phyloP scores from a whole-genome alignment of 129 eudicot genomes.

The Flaveria sonorensis region DNA sequence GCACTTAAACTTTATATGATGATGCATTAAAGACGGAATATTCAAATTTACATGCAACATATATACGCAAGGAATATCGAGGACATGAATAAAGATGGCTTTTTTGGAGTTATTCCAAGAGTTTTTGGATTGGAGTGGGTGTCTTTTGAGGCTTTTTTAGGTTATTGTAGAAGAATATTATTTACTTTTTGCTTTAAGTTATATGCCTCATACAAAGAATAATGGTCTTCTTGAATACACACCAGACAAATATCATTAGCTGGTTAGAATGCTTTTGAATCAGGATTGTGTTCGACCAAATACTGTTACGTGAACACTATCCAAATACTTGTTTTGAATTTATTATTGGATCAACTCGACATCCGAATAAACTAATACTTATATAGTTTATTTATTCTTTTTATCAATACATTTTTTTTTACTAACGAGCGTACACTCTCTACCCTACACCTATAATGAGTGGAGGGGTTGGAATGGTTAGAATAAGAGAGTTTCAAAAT shows the following conservation, averaged over 20 bases:
- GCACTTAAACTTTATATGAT: background rate
- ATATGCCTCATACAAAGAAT: slow-evolving; percentile 24
- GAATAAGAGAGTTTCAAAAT: no score
- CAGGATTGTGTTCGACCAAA: background rate
- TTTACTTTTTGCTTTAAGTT: slow-evolving; percentile 43
- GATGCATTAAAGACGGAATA: background rate
- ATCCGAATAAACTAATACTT: no score
- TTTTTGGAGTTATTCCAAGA: slow-evolving; percentile 11
- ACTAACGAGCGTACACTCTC: no score
- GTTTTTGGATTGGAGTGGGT: slow-evolving; percentile 18
- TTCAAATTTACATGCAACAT: slow-evolving; percentile 8
- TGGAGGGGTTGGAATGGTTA: no score
- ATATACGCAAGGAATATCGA: slow-evolving; percentile 10
- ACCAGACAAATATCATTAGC: slow-evolving; percentile 34
- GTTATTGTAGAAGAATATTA: slow-evolving; percentile 11
- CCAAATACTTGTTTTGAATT: background rate
- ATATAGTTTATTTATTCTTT: no score
- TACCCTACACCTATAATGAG: no score
- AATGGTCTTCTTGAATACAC: slow-evolving; percentile 30
- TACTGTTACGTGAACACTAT: background rate
- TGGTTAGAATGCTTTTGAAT: slow-evolving; percentile 34
- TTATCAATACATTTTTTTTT: no score
- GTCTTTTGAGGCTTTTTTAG: slow-evolving; percentile 8
- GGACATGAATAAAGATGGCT: background rate
- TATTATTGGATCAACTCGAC: no score